These are phyloP conservation scores for Exutisphaerella laricina DNA, from an alignment of 2,329 filamentous ascomycete genomes.

Conservation along the genomic window DNA sequence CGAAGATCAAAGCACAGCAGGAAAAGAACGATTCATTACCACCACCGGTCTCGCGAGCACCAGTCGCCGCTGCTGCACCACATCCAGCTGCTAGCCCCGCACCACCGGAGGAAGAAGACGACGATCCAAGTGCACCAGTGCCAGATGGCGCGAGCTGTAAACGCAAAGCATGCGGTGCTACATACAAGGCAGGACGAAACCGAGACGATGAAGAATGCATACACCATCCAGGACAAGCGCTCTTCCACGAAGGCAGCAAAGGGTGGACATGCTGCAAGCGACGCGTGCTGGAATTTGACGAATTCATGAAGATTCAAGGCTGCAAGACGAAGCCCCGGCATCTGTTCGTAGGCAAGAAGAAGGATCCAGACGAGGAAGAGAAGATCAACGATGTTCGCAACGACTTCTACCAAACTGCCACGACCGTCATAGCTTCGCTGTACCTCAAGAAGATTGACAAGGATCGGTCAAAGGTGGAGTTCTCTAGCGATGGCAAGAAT, in stretches of 20 bases:
- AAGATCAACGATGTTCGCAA: conserved; percentile 73
- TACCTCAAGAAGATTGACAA: conserved; percentile 98
- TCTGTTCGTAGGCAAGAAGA: conserved; percentile 73
- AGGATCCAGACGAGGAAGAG: conserved; percentile 59
- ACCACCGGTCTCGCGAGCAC: conserved; percentile 27
- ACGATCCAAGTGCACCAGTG: conserved; percentile 70
- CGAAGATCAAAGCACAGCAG: conserved; percentile 29
- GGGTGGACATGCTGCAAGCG: conserved; percentile 97
- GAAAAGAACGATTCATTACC: conserved; percentile 22
- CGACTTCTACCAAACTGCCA: conserved; percentile 92
- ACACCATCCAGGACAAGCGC: conserved; percentile 81
- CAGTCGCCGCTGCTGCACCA: conserved; percentile 26
- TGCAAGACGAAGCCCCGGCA: conserved; percentile 78
- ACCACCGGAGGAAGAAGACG: conserved; percentile 72
- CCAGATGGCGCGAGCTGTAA: conserved; percentile 70
- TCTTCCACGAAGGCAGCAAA: conserved; percentile 98
- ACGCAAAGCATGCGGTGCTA: conserved; percentile 65
- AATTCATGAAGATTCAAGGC: conserved; percentile 93
- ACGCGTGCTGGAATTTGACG: conserved; percentile 90
- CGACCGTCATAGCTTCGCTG: conserved; percentile 79
- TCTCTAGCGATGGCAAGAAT: conserved; percentile 50
- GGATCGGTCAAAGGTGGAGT: conserved; percentile 65
- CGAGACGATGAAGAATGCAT: conserved; percentile 72
- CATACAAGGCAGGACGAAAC: conserved; percentile 56
- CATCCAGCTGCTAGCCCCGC: conserved; percentile 47